phyloP scores from a whole-genome alignment of 257 asterid genomes.

The Solanum chilense region DNA sequence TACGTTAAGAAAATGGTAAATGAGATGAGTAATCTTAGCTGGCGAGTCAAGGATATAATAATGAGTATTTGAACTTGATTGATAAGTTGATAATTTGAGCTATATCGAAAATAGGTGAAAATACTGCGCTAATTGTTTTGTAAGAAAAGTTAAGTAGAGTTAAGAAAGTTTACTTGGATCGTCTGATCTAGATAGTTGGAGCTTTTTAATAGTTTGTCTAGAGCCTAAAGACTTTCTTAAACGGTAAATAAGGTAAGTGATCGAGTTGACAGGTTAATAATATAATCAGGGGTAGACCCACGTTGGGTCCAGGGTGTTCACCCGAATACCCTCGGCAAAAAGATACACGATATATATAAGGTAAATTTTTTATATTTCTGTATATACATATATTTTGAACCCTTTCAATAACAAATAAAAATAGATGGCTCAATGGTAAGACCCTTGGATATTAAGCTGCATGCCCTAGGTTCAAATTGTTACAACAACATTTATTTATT shows the following conservation, averaged over 20 bases:
- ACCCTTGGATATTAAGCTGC: too few species aligned
- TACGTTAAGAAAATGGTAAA: background rate
- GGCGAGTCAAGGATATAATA: background rate
- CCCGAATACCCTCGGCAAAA: too few species aligned
- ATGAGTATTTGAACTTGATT: background rate
- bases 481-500: too few species aligned
- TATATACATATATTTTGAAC: too few species aligned
- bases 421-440: too few species aligned
- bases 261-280: background rate
- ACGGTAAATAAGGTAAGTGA: background rate
- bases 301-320: too few species aligned
- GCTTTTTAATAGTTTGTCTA: background rate
- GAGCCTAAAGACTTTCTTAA: background rate
- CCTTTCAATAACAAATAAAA: too few species aligned
- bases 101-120: background rate
- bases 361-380: too few species aligned
- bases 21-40: background rate
- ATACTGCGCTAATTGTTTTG: background rate
- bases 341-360: too few species aligned
- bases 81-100: background rate
- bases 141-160: background rate
- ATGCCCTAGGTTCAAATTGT: accelerated
- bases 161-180: background rate
- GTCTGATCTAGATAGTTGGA: background rate
- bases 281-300: too few species aligned